Percentiles rank a stretch among this genome's conserved stretches.
These are phyloP conservation scores for Acacia crassicarpa DNA, from an alignment of 306 rosid genomes.

Conservation along the genomic window DNA sequence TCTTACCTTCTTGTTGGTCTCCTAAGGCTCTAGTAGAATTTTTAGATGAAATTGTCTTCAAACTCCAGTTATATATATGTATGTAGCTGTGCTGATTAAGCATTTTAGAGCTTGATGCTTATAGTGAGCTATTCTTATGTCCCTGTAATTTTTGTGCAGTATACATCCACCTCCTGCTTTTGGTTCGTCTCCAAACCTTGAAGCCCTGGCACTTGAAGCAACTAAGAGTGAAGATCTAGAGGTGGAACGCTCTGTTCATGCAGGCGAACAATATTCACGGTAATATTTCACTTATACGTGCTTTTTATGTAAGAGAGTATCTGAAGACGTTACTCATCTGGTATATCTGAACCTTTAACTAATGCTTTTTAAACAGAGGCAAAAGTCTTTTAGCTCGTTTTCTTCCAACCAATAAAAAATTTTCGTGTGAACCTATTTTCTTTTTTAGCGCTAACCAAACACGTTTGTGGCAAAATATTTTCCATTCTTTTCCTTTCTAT, in stretches of 20 bases:
- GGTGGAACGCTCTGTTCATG: constrained; percentile 72
- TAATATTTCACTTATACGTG: constrained; percentile 37
- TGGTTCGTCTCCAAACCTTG: constrained; percentile 98
- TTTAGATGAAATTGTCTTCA: constrained; percentile 22
- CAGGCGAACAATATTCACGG: constrained; percentile 54
- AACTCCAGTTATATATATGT: neutral
- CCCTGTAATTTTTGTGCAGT: constrained; percentile 41
- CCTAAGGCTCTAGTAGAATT: constrained; percentile 1
- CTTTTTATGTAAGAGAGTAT: constrained; percentile 26
- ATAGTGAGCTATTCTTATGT: constrained; percentile 32
- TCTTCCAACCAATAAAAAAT: no score
- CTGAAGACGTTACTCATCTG: constrained; percentile 23
- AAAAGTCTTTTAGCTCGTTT: no score
- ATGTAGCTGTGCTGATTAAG: constrained; percentile 1
- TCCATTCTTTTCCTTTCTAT: no score
- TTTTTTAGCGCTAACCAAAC: no score
- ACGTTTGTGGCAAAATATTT: no score
- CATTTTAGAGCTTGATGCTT: constrained; percentile 16
- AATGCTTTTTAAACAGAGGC: no score
- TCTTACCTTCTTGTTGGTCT: constrained; percentile 20
- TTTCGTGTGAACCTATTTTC: no score
- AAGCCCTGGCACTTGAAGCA: constrained; percentile 87
- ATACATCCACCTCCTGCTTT: constrained; percentile 98
- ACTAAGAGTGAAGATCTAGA: constrained; percentile 49
- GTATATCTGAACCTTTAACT: constrained; percentile 8